phyloP scores from a whole-genome alignment of 2,329 filamentous ascomycete genomes.

The Parascedosporium putredinis region DNA sequence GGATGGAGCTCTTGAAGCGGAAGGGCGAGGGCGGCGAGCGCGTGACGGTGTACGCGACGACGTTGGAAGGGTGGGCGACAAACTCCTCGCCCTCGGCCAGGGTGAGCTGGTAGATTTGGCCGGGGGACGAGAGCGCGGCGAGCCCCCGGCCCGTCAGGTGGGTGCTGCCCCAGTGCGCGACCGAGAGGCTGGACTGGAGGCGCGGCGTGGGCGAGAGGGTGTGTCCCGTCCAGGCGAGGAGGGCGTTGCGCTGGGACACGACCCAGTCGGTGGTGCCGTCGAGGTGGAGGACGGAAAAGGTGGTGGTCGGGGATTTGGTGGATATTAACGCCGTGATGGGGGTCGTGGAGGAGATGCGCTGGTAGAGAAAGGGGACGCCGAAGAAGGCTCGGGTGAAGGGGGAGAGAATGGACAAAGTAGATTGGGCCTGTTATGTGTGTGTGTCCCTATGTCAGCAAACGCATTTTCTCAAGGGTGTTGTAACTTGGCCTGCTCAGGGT shows the following conservation, averaged over 20 bases:
- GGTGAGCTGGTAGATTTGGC: constrained; percentile 79
- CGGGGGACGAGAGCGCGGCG: constrained; percentile 72
- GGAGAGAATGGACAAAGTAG: constrained; percentile 76
- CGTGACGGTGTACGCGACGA: constrained; percentile 79
- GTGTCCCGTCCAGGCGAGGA: constrained; percentile 95
- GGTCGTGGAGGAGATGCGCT: constrained; percentile 76
- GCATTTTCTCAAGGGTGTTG: too few species aligned
- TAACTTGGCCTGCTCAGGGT: too few species aligned
- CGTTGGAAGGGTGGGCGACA: constrained; percentile 80
- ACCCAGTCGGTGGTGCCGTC: constrained; percentile 96
- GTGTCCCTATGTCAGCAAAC: too few species aligned
- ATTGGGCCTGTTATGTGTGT: constrained; percentile 84
- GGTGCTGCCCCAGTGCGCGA: constrained; percentile 88
- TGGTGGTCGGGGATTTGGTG: constrained; percentile 75
- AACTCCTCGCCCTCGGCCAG: constrained; percentile 80
- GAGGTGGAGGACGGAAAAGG: constrained; percentile 77
- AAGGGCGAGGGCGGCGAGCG: constrained; percentile 70
- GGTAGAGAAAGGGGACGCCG: constrained; percentile 91
- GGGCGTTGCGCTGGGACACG: constrained; percentile 72
- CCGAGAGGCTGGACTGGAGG: constrained; percentile 61
- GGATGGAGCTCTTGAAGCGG: constrained; percentile 67
- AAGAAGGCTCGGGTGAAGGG: constrained; percentile 70
- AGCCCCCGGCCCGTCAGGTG: constrained; percentile 80
- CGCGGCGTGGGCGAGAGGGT: constrained; percentile 67
- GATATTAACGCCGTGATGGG: constrained; percentile 83